phyloP scores from a whole-genome alignment of 495 filamentous ascomycete genomes.

The Achaetomiella virescens region DNA sequence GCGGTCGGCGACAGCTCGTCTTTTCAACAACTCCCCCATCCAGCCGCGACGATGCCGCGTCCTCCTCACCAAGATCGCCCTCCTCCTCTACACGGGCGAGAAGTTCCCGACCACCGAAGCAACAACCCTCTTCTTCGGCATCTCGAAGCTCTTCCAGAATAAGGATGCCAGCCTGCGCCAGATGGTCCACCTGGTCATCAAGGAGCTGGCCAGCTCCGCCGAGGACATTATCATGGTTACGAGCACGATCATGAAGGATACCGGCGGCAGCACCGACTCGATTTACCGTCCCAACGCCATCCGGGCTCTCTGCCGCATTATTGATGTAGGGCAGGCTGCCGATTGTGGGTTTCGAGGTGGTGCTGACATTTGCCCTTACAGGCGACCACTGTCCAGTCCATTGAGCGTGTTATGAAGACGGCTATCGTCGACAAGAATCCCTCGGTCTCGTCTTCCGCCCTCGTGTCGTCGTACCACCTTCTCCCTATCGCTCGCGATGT shows the following conservation, averaged over 20 bases:
- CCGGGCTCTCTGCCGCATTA: constrained; percentile 90
- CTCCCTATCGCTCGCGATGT: constrained; percentile 93
- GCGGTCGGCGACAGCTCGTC: constrained; percentile 62
- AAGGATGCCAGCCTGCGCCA: constrained; percentile 96
- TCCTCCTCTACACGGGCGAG: constrained; percentile 95
- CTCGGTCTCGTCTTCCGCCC: constrained; percentile 91
- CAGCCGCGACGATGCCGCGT: constrained; percentile 92
- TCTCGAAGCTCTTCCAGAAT: constrained; percentile 99
- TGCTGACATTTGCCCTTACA: constrained; percentile 31
- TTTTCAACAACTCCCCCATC: constrained; percentile 96
- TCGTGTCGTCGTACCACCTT: constrained; percentile 97
- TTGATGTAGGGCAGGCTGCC: constrained; percentile 62
- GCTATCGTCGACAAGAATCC: constrained; percentile 99
- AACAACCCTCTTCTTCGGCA: constrained; percentile 97
- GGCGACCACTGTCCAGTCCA: constrained; percentile 95
- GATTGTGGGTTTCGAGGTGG: constrained; percentile 3
- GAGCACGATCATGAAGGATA: constrained; percentile 99
- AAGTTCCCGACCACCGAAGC: constrained; percentile 95
- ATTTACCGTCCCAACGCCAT: constrained; percentile 97
- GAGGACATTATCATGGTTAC: constrained; percentile 99
- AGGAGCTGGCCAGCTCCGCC: constrained; percentile 91
- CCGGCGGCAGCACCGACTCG: constrained; percentile 88
- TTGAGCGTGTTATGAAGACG: constrained; percentile 97
- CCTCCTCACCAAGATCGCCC: constrained; percentile 93
- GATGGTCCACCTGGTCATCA: constrained; percentile 97